A percentile compares a stretch with the other conserved stretches of the same genome.
phyloP scores from a whole-genome alignment of 805 yeast genomes.

The Spathaspora passalidarum region DNA sequence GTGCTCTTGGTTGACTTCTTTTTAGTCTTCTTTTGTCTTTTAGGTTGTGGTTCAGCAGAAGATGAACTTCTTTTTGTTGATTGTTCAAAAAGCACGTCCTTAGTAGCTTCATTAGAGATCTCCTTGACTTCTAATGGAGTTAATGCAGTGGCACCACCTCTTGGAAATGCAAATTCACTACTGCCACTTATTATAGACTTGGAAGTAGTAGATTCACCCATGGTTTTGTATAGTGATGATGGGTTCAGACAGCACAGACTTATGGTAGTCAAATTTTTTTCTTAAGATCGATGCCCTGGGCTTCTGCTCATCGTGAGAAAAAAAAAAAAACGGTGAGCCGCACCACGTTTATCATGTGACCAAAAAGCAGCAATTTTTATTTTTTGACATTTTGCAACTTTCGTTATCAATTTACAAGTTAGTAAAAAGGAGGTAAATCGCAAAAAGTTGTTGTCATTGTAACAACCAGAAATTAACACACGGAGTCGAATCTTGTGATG shows the following conservation, averaged over 20 bases:
- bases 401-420: too few relatives aligned
- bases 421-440: too few relatives aligned
- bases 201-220: constrained; percentile 13
- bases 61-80: constrained; percentile 33
- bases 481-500: too few relatives aligned
- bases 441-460: too few relatives aligned
- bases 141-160: constrained; percentile 90
- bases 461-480: too few relatives aligned
- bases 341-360: background rate
- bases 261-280: too few relatives aligned
- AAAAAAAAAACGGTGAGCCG: background rate
- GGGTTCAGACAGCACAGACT: too few relatives aligned
- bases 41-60: constrained; percentile 18
- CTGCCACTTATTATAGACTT: constrained; percentile 33
- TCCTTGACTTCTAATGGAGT: constrained; percentile 90
- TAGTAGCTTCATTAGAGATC: constrained; percentile 87
- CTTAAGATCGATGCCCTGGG: background rate
- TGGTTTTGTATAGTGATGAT: too few relatives aligned
- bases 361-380: too few relatives aligned
- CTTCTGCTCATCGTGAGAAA: background rate
- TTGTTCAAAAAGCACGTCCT: constrained; percentile 77
- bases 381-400: too few relatives aligned
- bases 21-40: constrained; percentile 19
- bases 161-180: constrained; percentile 72
- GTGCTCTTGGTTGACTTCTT: constrained; percentile 17